phyloP scores from a whole-genome alignment of 441 rosid genomes.

The Croton laevigatus region DNA sequence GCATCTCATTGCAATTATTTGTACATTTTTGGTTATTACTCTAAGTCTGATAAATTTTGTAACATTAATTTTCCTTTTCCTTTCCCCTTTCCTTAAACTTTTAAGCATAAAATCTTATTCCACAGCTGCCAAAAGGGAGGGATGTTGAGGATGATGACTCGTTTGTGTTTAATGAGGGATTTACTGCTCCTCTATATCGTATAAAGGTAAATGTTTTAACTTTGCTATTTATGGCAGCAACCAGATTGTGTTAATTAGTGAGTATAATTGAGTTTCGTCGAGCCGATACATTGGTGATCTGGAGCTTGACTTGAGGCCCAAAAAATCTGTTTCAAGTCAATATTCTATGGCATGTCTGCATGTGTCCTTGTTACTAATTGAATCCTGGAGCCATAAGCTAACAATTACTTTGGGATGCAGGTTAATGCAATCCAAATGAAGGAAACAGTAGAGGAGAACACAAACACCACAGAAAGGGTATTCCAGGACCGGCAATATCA shows the following conservation, averaged over 20 bases:
- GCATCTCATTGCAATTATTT: neutral
- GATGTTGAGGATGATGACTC: constrained; percentile 93
- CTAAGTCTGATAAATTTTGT: constrained; percentile 8
- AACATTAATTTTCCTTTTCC: neutral
- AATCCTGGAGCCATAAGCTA: neutral
- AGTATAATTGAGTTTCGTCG: no score
- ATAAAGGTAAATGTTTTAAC: constrained; percentile 51
- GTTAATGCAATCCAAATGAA: constrained; percentile 99
- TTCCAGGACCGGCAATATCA: constrained; percentile 99
- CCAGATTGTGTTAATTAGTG: neutral
- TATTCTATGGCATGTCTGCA: neutral
- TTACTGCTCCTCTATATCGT: constrained; percentile 86
- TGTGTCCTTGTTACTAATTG: neutral
- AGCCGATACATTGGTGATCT: no score
- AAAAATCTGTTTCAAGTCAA: no score
- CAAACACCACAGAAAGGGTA: constrained; percentile 97
- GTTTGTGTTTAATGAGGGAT: constrained; percentile 77
- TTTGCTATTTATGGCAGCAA: neutral
- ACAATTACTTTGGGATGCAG: constrained; percentile 33
- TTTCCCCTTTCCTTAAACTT: neutral
- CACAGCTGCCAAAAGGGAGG: constrained; percentile 89
- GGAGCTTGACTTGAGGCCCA: no score
- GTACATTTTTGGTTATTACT: neutral
- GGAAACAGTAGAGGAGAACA: constrained; percentile 98
- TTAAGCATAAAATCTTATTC: constrained; percentile 10